Evolutionary conservation across 2,329 filamentous ascomycete species (phyloP), one percentile per base, ranked within the genome.

Genomic region (Neofusicoccum ribis): DNA sequence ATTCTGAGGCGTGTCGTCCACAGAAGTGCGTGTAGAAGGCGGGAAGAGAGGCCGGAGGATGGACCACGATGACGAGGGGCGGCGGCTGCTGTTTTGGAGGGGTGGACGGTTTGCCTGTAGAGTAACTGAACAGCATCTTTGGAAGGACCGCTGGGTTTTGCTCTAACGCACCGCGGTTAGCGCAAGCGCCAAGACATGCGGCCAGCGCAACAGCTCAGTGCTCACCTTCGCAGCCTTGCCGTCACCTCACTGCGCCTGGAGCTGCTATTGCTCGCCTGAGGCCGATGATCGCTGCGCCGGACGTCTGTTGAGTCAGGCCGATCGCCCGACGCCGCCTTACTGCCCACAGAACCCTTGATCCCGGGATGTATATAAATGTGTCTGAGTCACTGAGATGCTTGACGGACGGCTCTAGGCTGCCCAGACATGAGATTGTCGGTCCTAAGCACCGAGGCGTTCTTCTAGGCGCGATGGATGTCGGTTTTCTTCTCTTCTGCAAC

Each of bases 61-160:
- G 62, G 44, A 37, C 46, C 51, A 54, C 46, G 62, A 65, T 58
- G 54, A 59, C 36, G 47, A 52, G 54, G 51, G 61, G 46, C 61
- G 51, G 61, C 47, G 50, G 27, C 20, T 50, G 51, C 37, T 56
- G 51, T 56, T 41, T 31, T 61, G 58, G 61, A 64, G 61, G 61
- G 61, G 61, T 46, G 50, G 60, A 46, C 51, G 49, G 49, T 56
- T 56, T 54, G 61, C 61, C 27, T 37, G 61, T 44, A 64, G 37
- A 60, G 43, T 43, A 46, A 17, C 50, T 36, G 36, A 17, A 37
- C 34, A 54, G 50, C 41, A 47, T 54, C 43, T 47, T 60, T 47
- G 41, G 56, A 39, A 60, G 43, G 56, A 60, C 56, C 41, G 27
- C 43, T 31, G 20, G 15, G 9, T 23, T 12, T 7, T 15, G 43